Evolutionary conservation across 352 stramenopile genomes (phyloP).

Genomic region (Globisporangium nagaii): DNA sequence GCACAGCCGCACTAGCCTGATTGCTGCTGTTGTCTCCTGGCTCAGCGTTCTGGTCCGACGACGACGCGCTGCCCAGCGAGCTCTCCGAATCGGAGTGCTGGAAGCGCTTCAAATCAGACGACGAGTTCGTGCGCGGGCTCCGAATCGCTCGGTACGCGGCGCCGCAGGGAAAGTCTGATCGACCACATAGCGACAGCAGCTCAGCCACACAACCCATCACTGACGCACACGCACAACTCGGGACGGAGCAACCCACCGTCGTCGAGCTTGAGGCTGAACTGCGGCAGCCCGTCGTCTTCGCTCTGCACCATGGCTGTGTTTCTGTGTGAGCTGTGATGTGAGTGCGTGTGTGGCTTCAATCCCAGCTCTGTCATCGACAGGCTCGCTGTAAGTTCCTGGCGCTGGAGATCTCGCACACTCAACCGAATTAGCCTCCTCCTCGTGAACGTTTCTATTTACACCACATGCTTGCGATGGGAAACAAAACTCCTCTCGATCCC

Average conservation of each 20-base stretch:
- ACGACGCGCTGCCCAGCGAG: neutral
- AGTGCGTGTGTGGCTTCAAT: neutral
- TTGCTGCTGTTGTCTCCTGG: constrained; percentile 4
- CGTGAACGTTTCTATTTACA: neutral
- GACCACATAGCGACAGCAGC: neutral
- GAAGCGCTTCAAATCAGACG: constrained; percentile 1
- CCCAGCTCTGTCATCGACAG: no score
- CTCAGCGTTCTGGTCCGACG: neutral
- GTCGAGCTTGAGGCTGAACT: constrained; percentile 10
- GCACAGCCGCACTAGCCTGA: neutral
- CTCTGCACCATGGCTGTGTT: constrained; percentile 11
- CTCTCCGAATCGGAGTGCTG: constrained; percentile 1
- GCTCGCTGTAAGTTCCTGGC: neutral
- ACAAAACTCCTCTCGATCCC: neutral
- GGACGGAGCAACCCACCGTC: constrained; percentile 1
- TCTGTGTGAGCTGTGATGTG: neutral
- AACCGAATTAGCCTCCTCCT: constrained; percentile 1
- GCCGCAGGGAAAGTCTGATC: constrained; percentile 40
- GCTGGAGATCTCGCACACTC: neutral
- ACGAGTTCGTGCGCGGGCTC: constrained; percentile 19
- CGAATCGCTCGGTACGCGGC: constrained; percentile 44
- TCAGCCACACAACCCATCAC: neutral
- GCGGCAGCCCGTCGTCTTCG: neutral
- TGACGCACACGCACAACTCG: neutral
- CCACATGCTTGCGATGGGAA: no score